Percentiles rank a stretch among this genome's conserved stretches.
Conservation (phyloP, 768 basidiomycete species). For the Podaxis rugospora region DNA sequence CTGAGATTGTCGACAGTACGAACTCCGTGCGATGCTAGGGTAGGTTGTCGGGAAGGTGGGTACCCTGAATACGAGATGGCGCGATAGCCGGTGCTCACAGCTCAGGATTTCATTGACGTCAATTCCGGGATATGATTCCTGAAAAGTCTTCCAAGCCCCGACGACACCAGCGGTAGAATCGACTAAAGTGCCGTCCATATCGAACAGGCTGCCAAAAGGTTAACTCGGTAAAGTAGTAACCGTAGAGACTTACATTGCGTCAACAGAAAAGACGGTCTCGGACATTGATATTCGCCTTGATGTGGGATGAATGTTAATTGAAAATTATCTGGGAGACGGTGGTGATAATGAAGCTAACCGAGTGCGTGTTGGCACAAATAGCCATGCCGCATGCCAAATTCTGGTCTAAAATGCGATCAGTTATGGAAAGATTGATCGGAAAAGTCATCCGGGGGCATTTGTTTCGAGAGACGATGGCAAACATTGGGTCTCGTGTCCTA, state of each 20-base stretch:
- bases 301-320: background rate
- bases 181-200: slow-evolving; percentile 81
- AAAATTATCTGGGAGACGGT: slow-evolving; percentile 10
- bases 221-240: slow-evolving; percentile 16
- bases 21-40: slow-evolving; percentile 72
- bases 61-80: slow-evolving; percentile 7
- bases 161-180: slow-evolving; percentile 81
- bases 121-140: slow-evolving; percentile 60
- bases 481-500: slow-evolving; percentile 22
- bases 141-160: slow-evolving; percentile 81
- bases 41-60: slow-evolving; percentile 8
- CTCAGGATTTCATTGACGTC: slow-evolving; percentile 58
- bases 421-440: slow-evolving; percentile 4
- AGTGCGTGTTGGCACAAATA: background rate
- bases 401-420: background rate
- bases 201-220: slow-evolving; percentile 52
- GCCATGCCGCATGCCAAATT: background rate
- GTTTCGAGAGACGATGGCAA: slow-evolving; percentile 32
- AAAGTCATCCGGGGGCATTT: slow-evolving; percentile 24
- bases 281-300: slow-evolving; percentile 24
- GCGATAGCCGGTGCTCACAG: slow-evolving; percentile 37
- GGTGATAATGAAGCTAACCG: slow-evolving; percentile 12
- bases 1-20: slow-evolving; percentile 79
- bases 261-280: slow-evolving; percentile 28
- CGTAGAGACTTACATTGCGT: slow-evolving; percentile 38